These are phyloP conservation scores for Cryphonectria radicalis DNA, from an alignment of 2,329 filamentous ascomycete species.

Conservation along the genomic window DNA sequence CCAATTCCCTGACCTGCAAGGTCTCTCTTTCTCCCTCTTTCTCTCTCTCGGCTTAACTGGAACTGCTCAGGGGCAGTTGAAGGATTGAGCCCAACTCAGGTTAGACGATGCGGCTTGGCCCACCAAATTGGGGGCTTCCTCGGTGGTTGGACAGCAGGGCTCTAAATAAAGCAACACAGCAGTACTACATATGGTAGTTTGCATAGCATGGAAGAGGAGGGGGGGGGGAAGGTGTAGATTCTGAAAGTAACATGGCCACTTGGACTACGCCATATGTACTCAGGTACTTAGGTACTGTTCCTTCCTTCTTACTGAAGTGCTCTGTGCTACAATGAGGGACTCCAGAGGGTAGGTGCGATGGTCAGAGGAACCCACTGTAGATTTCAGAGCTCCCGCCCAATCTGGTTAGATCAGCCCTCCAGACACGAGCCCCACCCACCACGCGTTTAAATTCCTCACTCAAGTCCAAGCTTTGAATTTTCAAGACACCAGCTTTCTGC, in stretches of 20 bases:
- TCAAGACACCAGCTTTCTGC: background rate
- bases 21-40: background rate
- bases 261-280: background rate
- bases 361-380: background rate
- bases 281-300: too few relatives aligned
- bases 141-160: background rate
- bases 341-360: background rate
- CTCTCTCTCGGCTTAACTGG: background rate
- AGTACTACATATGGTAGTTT: background rate
- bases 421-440: conserved; percentile 25
- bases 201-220: background rate
- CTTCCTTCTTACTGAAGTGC: too few relatives aligned
- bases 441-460: background rate
- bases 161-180: conserved; percentile 4
- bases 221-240: too few relatives aligned
- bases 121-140: conserved; percentile 2
- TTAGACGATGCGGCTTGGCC: conserved; percentile 11
- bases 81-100: conserved; percentile 23
- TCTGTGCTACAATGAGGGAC: too few relatives aligned
- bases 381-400: background rate
- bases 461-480: background rate
- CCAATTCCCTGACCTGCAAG: conserved; percentile 18
- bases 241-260: background rate
- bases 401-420: conserved; percentile 18
- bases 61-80: conserved; percentile 19